Evolutionary conservation across 2,329 filamentous ascomycete genomes (phyloP).

Genomic region (Fusarium pseudoanthophilum): DNA sequence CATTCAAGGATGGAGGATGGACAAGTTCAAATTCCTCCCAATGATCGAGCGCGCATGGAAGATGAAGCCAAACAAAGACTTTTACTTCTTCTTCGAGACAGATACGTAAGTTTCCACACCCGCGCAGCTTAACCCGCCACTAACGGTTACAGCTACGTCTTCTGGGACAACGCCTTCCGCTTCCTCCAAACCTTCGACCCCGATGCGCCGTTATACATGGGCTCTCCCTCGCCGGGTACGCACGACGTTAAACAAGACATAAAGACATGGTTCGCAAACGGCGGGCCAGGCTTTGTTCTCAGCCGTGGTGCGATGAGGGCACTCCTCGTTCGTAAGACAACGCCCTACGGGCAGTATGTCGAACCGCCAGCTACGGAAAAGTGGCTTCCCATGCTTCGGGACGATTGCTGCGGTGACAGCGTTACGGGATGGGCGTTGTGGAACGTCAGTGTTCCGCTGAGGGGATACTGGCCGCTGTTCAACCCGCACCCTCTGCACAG

Average conservation of each 20-base stretch:
- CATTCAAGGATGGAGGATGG: constrained; percentile 61
- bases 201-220: constrained; percentile 57
- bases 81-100: constrained; percentile 67
- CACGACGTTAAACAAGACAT: constrained; percentile 45
- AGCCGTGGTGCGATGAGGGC: constrained; percentile 57
- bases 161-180: constrained; percentile 58
- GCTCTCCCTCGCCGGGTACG: constrained; percentile 57
- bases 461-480: constrained; percentile 62
- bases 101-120: constrained; percentile 57
- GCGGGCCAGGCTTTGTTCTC: constrained; percentile 60
- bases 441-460: constrained; percentile 56
- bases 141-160: constrained; percentile 41
- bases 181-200: constrained; percentile 61
- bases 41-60: constrained; percentile 63
- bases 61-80: constrained; percentile 58
- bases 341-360: constrained; percentile 50
- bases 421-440: constrained; percentile 60
- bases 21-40: constrained; percentile 68
- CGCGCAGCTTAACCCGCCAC: not conserved
- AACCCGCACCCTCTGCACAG: constrained; percentile 61
- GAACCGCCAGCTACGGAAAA: constrained; percentile 53
- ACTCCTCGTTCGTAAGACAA: constrained; percentile 49
- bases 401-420: constrained; percentile 65
- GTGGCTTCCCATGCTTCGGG: constrained; percentile 54
- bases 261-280: constrained; percentile 60